Percentiles rank a stretch among this genome's conserved stretches.
Conservation (phyloP, 345 rosid genomes). For the Syzygium jambos region DNA sequence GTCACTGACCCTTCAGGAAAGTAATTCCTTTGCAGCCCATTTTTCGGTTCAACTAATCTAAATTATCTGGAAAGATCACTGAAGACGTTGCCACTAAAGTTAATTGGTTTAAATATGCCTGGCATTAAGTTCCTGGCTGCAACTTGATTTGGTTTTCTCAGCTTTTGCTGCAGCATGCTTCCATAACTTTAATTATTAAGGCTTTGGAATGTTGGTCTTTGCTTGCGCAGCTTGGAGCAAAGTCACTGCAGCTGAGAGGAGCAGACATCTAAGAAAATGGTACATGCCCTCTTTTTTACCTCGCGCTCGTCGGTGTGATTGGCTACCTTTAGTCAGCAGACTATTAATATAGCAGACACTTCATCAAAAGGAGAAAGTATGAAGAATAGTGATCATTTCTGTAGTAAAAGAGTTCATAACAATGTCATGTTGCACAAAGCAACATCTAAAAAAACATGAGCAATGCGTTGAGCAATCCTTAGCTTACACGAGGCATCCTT, state of each 20-base stretch:
- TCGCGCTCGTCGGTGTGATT: neutral
- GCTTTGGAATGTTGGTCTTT: neutral
- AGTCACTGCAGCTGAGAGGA: constrained; percentile 74
- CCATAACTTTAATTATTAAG: neutral
- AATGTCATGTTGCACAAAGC: neutral
- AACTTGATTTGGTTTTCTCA: neutral
- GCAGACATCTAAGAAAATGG: constrained; percentile 73
- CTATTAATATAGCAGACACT: neutral
- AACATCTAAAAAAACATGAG: neutral
- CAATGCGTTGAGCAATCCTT: neutral
- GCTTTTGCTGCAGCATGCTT: neutral
- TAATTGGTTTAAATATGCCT: neutral
- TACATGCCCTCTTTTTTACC: constrained; percentile 9
- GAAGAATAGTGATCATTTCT: neutral
- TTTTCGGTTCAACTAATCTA: neutral
- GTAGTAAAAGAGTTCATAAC: neutral
- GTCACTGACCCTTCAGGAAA: neutral
- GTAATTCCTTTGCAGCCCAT: neutral
- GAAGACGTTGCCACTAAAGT: neutral
- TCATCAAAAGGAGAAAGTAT: neutral
- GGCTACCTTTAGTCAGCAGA: neutral
- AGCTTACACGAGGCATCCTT: neutral
- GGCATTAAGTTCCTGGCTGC: neutral
- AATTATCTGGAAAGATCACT: neutral
- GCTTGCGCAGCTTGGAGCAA: constrained; percentile 75